Evolutionary conservation across 768 basidiomycete genomes (phyloP), one percentile per base, ranked within the genome.

Genomic region (Lactarius evosmus): DNA sequence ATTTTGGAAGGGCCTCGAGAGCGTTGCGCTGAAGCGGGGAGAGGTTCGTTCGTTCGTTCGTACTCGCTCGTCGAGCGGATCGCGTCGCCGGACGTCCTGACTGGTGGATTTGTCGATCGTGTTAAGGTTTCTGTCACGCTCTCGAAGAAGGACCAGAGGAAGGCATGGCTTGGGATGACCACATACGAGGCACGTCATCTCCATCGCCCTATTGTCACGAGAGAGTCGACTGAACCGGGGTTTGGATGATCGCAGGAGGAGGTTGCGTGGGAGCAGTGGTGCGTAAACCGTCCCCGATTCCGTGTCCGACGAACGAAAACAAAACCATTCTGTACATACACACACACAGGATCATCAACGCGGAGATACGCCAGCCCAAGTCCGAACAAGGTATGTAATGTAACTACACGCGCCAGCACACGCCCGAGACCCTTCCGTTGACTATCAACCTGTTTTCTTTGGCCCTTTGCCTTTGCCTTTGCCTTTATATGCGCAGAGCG

Each of bases 231-330:
- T 27, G 7, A 63, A 14, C 17, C 30, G 14, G 0, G 14, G 0
- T 58, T 17, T 52, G 14, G 29, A 16, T 30, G 34, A 54, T n/a
- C 61, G 17, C 67, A 93, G 75, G 91, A 93, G 71, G 89, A 93
- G 29, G 83, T 92, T 16, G 85, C 90, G 58, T 93, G 91, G 91
- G 92, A 93, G 72, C 85, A 90, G 74, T 93, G 91, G 91, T 90
- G 14, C 7, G 78, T 61, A 46, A 46, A 8, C n/a, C 22, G 4
- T n/a, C n/a, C 2, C 41, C 34, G 34, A 1, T 14, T 38, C 36
- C 11, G 9, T 34, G 9, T 38, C 36, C 5, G 36, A 38, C 36
- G 36, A 34, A 34, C 34, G 34, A 4, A n/a, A n/a, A n/a, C n/a
- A n/a, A n/a, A n/a, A n/a, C n/a, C n/a, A n/a, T n/a, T n/a, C n/a